Base-by-base conservation (phyloP, 2,329 filamentous ascomycete species). In the Beauveria sp. region DNA sequence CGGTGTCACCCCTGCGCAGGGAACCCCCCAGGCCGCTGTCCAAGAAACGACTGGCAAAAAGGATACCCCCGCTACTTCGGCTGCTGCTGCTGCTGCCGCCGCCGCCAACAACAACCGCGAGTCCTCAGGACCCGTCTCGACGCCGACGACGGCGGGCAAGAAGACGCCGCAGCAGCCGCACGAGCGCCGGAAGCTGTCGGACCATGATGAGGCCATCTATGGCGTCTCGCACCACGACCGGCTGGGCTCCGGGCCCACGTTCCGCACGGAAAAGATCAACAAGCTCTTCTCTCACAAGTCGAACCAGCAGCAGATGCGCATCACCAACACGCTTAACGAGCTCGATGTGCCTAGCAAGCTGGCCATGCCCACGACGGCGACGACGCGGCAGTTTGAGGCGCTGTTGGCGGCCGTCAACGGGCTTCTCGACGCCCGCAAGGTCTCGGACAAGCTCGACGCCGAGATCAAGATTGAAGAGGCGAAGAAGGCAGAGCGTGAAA, bases 171-270 rank as follows among this genome's bases (percentile, higher is more conserved):
- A 71, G 44, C 66, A 71, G 66, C 74, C 73, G 43, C 79, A 80
- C 20, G 82, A 88, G 68, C 82, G 88, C 59, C 85, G 87, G 69
- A 86, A 87, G 72, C 85, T 97, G 65, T 85, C 85, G 5, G 81
- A 88, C 52, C 84, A 89, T 66, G 89, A 96, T 74, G 88, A 92
- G 75, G 75, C 83, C 64, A 82, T 88, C 40, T 97, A 93, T 70
- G 94, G 93, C 64, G 89, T 99, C 10, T 84, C 88, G 8, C 86
- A 90, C 65, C 89, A 93, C 70, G 93, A 97, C 61, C 89, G 93
- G 30, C 81, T 97, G 44, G 86, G 88, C 2, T 89, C 88, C 9
- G 93, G 94, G 7, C 90, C 96, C 41, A 88, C 90, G 16, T 97
- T 97, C 81, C 90, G 93, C 14, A 91, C 91, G 30, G 90, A 93